Conservation (phyloP, 2,329 filamentous ascomycete species). For the Grosmannia huntii region DNA sequence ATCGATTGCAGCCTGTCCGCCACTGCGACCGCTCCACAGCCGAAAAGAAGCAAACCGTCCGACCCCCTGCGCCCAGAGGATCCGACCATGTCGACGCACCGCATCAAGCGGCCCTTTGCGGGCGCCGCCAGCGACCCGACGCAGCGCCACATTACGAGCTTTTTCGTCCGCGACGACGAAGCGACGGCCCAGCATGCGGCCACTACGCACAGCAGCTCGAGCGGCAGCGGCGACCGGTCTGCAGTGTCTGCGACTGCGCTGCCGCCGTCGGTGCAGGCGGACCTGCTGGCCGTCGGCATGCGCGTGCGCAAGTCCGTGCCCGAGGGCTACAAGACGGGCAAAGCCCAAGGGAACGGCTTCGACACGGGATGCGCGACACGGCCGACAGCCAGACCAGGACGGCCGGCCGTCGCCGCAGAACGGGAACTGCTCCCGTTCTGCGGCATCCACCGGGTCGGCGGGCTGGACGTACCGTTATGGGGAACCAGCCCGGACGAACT, state of each 20-base stretch:
- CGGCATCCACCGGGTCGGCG: slow-evolving; percentile 64
- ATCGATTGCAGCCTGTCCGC: not conserved
- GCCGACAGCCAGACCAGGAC: slow-evolving; percentile 16
- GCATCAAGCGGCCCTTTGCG: slow-evolving; percentile 49
- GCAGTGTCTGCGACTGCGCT: slow-evolving; percentile 32
- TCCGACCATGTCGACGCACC: slow-evolving; percentile 24
- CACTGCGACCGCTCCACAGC: not conserved
- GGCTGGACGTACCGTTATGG: slow-evolving; percentile 39
- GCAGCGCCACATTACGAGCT: slow-evolving; percentile 52
- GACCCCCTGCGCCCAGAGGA: no score
- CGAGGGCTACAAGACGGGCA: slow-evolving; percentile 82
- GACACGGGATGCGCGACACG: no score
- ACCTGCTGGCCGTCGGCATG: slow-evolving; percentile 88
- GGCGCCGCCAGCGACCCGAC: slow-evolving; percentile 44
- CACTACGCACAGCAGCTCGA: slow-evolving; percentile 25
- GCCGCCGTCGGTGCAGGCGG: slow-evolving; percentile 58
- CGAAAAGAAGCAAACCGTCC: no score
- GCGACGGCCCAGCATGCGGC: slow-evolving; percentile 12
- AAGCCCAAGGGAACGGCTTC: no score
- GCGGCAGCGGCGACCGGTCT: not conserved
- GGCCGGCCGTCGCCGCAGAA: no score
- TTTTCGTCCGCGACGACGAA: slow-evolving; percentile 30
- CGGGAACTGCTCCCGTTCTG: slow-evolving; percentile 69
- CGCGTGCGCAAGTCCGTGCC: slow-evolving; percentile 84
- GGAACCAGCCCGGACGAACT: slow-evolving; percentile 3